These are phyloP conservation scores for Boletus rubescentipes DNA, from an alignment of 768 basidiomycete genomes.

Conservation along the genomic window DNA sequence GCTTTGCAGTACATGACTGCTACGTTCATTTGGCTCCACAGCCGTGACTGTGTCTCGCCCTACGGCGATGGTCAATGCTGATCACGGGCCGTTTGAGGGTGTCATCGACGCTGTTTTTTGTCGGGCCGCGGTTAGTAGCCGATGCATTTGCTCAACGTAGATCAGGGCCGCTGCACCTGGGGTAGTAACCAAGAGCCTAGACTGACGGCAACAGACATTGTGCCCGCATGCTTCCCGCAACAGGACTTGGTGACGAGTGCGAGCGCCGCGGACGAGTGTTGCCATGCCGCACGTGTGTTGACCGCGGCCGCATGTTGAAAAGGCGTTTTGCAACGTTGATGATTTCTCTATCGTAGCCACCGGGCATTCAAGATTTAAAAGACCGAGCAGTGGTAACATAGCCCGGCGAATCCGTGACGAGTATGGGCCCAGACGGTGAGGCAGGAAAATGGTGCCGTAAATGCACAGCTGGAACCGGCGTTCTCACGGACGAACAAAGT, in stretches of 20 bases:
- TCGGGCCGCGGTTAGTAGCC: not conserved
- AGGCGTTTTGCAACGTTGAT: not conserved
- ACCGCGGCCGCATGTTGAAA: constrained; percentile 20
- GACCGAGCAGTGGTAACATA: not conserved
- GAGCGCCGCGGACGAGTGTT: constrained; percentile 19
- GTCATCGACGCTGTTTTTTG: not conserved
- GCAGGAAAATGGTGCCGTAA: constrained; percentile 9
- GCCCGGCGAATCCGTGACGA: constrained; percentile 14
- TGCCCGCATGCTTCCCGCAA: not conserved
- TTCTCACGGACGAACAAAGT: constrained; percentile 13
- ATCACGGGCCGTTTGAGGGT: not conserved
- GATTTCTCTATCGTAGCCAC: constrained; percentile 1
- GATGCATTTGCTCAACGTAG: constrained; percentile 2
- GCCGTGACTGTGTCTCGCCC: no score
- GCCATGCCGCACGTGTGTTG: constrained; percentile 4
- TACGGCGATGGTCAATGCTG: not conserved
- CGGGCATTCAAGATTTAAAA: not conserved
- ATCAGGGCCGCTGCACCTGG: constrained; percentile 19
- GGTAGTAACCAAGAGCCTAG: not conserved
- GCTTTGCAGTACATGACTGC: not conserved
- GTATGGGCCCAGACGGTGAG: not conserved
- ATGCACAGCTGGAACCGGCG: no score
- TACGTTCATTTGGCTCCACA: not conserved
- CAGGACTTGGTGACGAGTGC: not conserved
- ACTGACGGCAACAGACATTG: not conserved